phyloP scores from a whole-genome alignment of 352 stramenopile species.

The Phytophthora rubi region DNA sequence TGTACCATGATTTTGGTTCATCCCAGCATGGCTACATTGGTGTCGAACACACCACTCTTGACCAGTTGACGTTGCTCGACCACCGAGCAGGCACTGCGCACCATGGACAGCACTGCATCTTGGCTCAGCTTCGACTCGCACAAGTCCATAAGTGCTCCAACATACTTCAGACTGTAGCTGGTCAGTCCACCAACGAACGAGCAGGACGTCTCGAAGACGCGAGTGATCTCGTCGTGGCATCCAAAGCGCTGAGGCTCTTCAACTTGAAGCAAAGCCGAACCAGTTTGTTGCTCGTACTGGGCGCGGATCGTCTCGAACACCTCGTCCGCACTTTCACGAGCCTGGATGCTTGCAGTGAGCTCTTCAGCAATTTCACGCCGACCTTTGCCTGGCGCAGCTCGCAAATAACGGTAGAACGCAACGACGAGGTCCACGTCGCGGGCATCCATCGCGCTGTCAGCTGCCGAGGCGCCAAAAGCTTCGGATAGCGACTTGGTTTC shows the following conservation, averaged over 20 bases:
- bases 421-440: slow-evolving; percentile 79
- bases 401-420: slow-evolving; percentile 82
- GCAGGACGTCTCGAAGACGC: slow-evolving; percentile 41
- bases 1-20: slow-evolving; percentile 4
- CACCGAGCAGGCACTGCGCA: slow-evolving; percentile 41
- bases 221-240: slow-evolving; percentile 46
- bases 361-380: slow-evolving; percentile 48
- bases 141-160: slow-evolving; percentile 50
- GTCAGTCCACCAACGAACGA: slow-evolving; percentile 49
- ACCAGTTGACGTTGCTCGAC: slow-evolving; percentile 6
- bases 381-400: slow-evolving; percentile 44
- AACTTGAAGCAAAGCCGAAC: slow-evolving; percentile 34
- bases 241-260: slow-evolving; percentile 35
- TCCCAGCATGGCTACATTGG: slow-evolving; percentile 40
- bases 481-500: not conserved
- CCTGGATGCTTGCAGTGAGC: slow-evolving; percentile 47
- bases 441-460: slow-evolving; percentile 53
- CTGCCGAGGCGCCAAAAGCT: not conserved
- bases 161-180: slow-evolving; percentile 79
- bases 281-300: slow-evolving; percentile 39
- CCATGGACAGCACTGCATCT: slow-evolving; percentile 35
- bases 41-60: slow-evolving; percentile 35
- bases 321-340: slow-evolving; percentile 58
- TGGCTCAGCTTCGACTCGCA: slow-evolving; percentile 41
- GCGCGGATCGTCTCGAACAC: slow-evolving; percentile 60